phyloP scores from a whole-genome alignment of 495 filamentous ascomycete genomes.

The Filosporella fistucella region DNA sequence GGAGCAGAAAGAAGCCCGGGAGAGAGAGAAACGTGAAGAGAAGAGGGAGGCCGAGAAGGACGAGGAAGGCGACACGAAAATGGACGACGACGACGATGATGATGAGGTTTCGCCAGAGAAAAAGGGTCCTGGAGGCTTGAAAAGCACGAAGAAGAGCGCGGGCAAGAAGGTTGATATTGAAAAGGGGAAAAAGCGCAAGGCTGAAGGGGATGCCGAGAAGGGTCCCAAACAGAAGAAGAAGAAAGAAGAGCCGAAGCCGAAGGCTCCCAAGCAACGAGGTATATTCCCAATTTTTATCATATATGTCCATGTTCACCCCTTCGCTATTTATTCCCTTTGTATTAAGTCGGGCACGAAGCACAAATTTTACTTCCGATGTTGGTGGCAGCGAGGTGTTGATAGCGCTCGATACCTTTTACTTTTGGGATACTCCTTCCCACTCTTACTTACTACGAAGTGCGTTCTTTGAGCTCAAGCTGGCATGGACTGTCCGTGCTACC shows the following conservation, averaged over 20 bases:
- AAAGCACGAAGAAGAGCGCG: constrained; percentile 69
- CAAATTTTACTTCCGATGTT: no score
- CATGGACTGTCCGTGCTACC: no score
- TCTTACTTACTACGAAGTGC: neutral
- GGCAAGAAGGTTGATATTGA: constrained; percentile 61
- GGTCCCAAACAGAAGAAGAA: constrained; percentile 86
- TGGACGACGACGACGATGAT: constrained; percentile 81
- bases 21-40: constrained; percentile 54
- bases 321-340: no score
- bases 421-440: no score
- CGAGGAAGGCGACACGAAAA: constrained; percentile 56
- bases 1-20: constrained; percentile 58
- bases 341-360: neutral
- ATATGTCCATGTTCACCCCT: neutral
- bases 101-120: constrained; percentile 45
- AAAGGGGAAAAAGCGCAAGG: constrained; percentile 91
- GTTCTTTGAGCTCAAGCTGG: no score
- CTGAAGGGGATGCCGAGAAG: constrained; percentile 63
- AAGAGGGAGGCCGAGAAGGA: constrained; percentile 51
- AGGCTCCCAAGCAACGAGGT: constrained; percentile 83
- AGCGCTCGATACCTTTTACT: no score
- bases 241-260: constrained; percentile 92
- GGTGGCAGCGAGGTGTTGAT: no score
- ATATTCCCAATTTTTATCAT: constrained; percentile 17
- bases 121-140: constrained; percentile 35